phyloP scores from a whole-genome alignment of 2,329 filamentous ascomycete species.

The Colletotrichum zoysiae region DNA sequence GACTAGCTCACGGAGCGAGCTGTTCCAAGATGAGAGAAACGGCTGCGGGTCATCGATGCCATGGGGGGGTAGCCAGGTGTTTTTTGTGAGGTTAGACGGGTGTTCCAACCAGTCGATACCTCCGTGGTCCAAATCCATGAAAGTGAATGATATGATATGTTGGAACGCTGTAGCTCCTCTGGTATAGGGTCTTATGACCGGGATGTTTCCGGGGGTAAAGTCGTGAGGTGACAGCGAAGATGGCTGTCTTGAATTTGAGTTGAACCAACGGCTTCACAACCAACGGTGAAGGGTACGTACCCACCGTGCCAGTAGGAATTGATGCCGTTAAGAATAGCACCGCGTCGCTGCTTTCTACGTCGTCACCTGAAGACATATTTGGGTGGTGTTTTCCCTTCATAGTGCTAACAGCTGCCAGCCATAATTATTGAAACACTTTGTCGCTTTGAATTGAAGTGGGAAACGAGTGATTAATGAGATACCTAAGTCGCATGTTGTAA shows the following conservation, averaged over 20 bases:
- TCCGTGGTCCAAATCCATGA: no score
- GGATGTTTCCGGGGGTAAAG: neutral
- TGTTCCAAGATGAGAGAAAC: conserved; percentile 9
- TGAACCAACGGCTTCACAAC: conserved; percentile 15
- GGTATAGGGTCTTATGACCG: neutral
- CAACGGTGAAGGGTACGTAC: conserved; percentile 26
- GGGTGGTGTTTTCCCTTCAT: neutral
- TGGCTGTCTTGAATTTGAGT: neutral
- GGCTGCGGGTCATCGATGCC: conserved; percentile 12
- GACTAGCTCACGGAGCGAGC: neutral
- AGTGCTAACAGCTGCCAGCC: conserved; percentile 25
- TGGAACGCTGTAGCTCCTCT: neutral
- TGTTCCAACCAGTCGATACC: neutral
- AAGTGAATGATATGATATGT: neutral
- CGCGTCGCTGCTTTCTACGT: neutral
- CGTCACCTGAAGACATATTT: neutral
- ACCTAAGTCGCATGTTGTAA: neutral
- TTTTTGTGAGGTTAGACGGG: neutral
- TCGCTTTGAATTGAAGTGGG: conserved; percentile 17
- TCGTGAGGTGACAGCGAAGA: neutral
- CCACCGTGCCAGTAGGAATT: conserved; percentile 23
- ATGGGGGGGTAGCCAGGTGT: neutral
- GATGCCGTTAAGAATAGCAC: conserved; percentile 21
- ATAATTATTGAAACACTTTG: conserved; percentile 20
- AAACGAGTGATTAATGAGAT: neutral